Evolutionary conservation across 148 eudicot genomes (phyloP).

Genomic region (Chenopodium formosanum): DNA sequence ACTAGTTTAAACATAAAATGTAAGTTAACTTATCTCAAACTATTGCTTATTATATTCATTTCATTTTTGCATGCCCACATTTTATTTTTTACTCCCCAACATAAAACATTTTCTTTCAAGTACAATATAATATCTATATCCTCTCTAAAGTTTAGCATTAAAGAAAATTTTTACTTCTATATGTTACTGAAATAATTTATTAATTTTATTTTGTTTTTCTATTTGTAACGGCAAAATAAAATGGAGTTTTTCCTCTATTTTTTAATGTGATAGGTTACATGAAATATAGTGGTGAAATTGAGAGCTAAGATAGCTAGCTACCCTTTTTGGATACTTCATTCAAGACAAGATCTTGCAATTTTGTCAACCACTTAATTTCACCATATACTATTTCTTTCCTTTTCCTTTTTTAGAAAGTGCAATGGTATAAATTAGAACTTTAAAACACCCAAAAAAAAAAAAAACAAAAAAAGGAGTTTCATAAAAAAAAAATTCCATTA

Average conservation of each 20-base stretch:
- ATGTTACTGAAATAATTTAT: background rate
- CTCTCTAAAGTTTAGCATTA: background rate
- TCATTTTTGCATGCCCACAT: background rate
- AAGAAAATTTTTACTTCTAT: background rate
- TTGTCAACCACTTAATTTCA: constrained; percentile 18
- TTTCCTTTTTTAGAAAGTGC: background rate
- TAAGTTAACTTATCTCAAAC: background rate
- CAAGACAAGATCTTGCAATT: constrained; percentile 10
- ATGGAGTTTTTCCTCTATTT: background rate
- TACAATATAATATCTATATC: background rate
- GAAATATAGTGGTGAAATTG: background rate
- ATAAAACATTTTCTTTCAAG: background rate
- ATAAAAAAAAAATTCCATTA: background rate
- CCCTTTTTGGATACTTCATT: background rate
- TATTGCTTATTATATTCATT: background rate
- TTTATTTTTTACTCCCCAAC: background rate
- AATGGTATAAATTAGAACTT: background rate
- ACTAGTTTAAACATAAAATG: background rate
- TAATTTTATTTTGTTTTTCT: background rate
- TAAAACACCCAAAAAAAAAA: background rate
- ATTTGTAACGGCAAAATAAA: background rate
- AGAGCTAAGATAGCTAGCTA: background rate
- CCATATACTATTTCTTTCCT: background rate
- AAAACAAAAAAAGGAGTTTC: background rate
- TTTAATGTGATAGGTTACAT: background rate